These are phyloP conservation scores for Pachyrhizus erosus DNA, from an alignment of 306 rosid genomes.

Conservation along the genomic window DNA sequence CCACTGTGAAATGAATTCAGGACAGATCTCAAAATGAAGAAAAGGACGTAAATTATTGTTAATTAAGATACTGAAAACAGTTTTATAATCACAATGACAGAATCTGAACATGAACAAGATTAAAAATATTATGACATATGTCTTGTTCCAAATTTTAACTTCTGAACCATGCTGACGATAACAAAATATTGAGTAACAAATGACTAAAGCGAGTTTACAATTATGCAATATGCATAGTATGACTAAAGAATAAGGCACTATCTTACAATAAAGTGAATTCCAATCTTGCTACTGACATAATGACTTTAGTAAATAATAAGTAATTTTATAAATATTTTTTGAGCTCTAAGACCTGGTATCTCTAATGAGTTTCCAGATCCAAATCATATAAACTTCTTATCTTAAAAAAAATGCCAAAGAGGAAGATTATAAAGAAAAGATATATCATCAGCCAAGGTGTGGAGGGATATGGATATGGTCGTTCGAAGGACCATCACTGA, in stretches of 20 bases:
- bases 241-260: not conserved
- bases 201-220: not conserved
- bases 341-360: not conserved
- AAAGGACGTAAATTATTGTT: not conserved
- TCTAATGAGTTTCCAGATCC: not conserved
- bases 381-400: not conserved
- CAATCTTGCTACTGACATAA: too few relatives aligned
- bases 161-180: not conserved
- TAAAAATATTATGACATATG: not conserved
- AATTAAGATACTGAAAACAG: not conserved
- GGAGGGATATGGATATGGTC: constrained; percentile 9
- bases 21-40: not conserved
- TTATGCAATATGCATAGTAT: not conserved
- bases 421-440: not conserved
- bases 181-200: not conserved
- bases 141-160: not conserved
- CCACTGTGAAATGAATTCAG: not conserved
- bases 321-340: not conserved
- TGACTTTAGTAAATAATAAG: too few relatives aligned
- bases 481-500: constrained; percentile 59
- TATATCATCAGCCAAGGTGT: constrained; percentile 38
- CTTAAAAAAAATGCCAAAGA: not conserved
- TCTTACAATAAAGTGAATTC: not conserved
- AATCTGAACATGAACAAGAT: constrained; percentile 11
- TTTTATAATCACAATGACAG: not conserved